Conservation (phyloP, 2,329 filamentous ascomycete species). For the Amesomyces nigricolor region DNA sequence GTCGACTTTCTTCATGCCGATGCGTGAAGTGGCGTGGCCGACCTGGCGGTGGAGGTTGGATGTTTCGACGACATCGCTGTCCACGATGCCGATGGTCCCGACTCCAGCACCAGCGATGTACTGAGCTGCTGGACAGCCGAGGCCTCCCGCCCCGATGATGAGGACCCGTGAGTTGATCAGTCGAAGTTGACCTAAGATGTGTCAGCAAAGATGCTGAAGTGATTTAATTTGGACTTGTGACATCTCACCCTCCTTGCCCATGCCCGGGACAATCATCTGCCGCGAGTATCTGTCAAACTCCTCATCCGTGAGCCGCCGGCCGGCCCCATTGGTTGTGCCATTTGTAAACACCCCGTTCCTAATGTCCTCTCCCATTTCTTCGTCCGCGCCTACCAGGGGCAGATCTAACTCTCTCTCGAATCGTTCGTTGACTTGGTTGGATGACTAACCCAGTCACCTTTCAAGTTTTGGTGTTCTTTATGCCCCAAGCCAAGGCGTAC, state of each 20-base stretch:
- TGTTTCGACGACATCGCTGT: conserved; percentile 79
- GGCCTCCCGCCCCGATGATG: conserved; percentile 78
- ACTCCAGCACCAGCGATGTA: conserved; percentile 89
- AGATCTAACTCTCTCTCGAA: no score
- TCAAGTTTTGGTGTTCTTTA: neutral
- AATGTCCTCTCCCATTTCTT: neutral
- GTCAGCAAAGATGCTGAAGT: neutral
- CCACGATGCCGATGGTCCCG: conserved; percentile 75
- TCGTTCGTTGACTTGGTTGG: no score
- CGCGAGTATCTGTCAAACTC: conserved; percentile 86
- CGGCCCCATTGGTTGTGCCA: conserved; percentile 29
- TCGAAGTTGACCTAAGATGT: conserved; percentile 61
- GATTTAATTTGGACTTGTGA: neutral
- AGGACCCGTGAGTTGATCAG: conserved; percentile 67
- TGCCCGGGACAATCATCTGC: conserved; percentile 79
- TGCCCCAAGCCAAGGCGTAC: neutral
- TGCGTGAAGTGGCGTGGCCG: conserved; percentile 63
- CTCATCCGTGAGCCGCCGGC: conserved; percentile 63
- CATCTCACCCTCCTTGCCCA: conserved; percentile 66
- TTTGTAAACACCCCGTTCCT: neutral
- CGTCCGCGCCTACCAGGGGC: no score
- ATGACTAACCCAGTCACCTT: no score
- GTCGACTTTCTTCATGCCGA: conserved; percentile 74
- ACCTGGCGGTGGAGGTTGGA: conserved; percentile 94
- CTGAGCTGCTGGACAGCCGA: conserved; percentile 88